Evolutionary conservation across 352 stramenopile genomes (phyloP).

Genomic region (Phytophthora crassamura): DNA sequence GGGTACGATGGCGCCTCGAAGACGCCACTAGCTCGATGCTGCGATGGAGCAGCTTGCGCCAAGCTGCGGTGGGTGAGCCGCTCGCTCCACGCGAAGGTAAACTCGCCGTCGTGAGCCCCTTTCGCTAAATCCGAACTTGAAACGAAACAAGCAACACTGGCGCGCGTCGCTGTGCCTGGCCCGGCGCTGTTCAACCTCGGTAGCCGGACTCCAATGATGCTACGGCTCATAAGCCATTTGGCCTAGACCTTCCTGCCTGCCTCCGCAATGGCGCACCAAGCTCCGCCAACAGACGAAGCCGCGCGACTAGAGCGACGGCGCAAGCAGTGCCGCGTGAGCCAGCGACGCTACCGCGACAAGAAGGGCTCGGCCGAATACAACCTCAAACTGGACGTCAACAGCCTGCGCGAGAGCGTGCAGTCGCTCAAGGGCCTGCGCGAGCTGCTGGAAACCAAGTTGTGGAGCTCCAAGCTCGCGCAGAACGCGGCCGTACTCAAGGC

Average conservation of each 20-base stretch:
- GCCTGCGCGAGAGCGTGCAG: slow-evolving; percentile 65
- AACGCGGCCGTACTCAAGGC: slow-evolving; percentile 58
- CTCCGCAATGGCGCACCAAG: slow-evolving; percentile 15
- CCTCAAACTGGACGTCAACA: slow-evolving; percentile 71
- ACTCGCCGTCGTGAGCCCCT: too few species aligned
- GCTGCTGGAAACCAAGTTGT: slow-evolving; percentile 57
- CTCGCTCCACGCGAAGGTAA: too few species aligned
- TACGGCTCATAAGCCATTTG: slow-evolving; percentile 23
- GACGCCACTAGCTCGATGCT: too few species aligned
- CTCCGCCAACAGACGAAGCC: slow-evolving; percentile 13
- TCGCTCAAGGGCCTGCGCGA: slow-evolving; percentile 51
- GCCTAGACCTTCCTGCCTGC: not conserved
- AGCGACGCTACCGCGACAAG: slow-evolving; percentile 78
- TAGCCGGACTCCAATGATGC: not conserved
- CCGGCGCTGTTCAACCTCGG: not conserved
- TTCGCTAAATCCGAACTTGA: too few species aligned
- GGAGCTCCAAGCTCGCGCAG: slow-evolving; percentile 51
- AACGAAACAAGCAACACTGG: slow-evolving; percentile 14
- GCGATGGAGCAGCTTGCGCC: too few species aligned
- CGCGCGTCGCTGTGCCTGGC: slow-evolving; percentile 30
- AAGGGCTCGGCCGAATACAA: slow-evolving; percentile 75
- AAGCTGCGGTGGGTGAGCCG: too few species aligned
- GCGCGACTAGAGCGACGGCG: slow-evolving; percentile 54
- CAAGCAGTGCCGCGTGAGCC: slow-evolving; percentile 78
- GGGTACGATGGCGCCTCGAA: too few species aligned